Percentiles rank a stretch among this genome's conserved stretches.
phyloP scores from a whole-genome alignment of 805 yeast species.

The Cyberlindnera euphorbiae region DNA sequence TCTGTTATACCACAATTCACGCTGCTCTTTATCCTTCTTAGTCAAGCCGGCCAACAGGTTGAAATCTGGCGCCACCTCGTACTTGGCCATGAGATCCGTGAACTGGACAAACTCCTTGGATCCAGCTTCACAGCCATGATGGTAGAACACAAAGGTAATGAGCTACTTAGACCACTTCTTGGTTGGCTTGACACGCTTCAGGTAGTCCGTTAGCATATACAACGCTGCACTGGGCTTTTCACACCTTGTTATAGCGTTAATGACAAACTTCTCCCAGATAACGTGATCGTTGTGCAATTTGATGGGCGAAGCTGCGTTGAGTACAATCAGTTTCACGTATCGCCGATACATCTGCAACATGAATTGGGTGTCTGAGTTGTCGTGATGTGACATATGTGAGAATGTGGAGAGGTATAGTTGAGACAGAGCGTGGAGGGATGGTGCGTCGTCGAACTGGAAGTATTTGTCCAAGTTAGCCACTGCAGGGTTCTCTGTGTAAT shows the following conservation, averaged over 20 bases:
- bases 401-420: slow-evolving; percentile 17
- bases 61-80: slow-evolving; percentile 12
- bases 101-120: slow-evolving; percentile 6
- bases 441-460: slow-evolving; percentile 6
- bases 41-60: slow-evolving; percentile 12
- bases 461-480: slow-evolving; percentile 12
- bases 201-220: slow-evolving; percentile 12
- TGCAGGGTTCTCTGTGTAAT: slow-evolving; percentile 1
- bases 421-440: slow-evolving; percentile 13
- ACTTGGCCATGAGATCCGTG: slow-evolving; percentile 10
- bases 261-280: slow-evolving; percentile 16
- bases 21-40: slow-evolving; percentile 9
- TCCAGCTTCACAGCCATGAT: slow-evolving; percentile 10
- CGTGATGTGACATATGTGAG: slow-evolving; percentile 10
- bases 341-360: slow-evolving; percentile 2
- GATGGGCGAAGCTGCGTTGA: neutral
- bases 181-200: slow-evolving; percentile 2
- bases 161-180: slow-evolving; percentile 5
- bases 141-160: slow-evolving; percentile 10
- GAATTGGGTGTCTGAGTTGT: neutral
- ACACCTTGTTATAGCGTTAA: slow-evolving; percentile 5
- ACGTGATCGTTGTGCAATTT: slow-evolving; percentile 7
- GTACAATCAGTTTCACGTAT: neutral
- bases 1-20: slow-evolving; percentile 11
- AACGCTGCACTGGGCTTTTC: slow-evolving; percentile 15